A percentile compares a stretch with the other conserved stretches of the same genome.
Evolutionary conservation across 345 rosid species (phyloP).

Genomic region (Camelina neglecta): DNA sequence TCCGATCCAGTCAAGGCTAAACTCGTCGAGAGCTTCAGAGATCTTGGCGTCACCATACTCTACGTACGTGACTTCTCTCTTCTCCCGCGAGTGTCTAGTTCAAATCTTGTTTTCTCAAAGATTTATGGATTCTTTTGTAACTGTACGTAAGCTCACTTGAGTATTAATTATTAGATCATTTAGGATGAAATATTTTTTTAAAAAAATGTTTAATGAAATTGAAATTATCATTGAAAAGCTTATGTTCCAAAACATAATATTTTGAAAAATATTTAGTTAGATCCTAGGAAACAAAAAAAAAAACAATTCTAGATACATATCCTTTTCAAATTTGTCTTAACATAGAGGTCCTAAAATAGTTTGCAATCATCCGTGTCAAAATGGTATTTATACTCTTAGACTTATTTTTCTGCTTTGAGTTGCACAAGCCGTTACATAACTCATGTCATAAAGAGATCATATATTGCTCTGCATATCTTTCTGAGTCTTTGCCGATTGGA

Average conservation of each 20-base stretch:
- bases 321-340: neutral
- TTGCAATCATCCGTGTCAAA: neutral
- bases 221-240: too few relatives aligned
- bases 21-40: conserved; percentile 44
- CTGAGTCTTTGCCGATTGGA: neutral
- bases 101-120: neutral
- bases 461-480: neutral
- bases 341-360: neutral
- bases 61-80: conserved; percentile 34
- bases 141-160: neutral
- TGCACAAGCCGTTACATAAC: neutral
- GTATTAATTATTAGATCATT: neutral
- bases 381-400: neutral
- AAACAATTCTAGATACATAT: neutral
- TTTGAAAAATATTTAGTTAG: neutral
- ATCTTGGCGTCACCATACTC: conserved; percentile 47
- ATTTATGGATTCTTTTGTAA: neutral
- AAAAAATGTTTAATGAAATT: neutral
- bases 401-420: neutral
- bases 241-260: neutral
- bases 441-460: neutral
- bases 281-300: too few relatives aligned
- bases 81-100: neutral
- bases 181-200: neutral
- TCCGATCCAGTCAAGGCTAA: conserved; percentile 44